Percentiles rank a stretch among this genome's conserved stretches.
Evolutionary conservation across 768 basidiomycete species (phyloP).

Genomic region (Brasilioporus rufonigricans): DNA sequence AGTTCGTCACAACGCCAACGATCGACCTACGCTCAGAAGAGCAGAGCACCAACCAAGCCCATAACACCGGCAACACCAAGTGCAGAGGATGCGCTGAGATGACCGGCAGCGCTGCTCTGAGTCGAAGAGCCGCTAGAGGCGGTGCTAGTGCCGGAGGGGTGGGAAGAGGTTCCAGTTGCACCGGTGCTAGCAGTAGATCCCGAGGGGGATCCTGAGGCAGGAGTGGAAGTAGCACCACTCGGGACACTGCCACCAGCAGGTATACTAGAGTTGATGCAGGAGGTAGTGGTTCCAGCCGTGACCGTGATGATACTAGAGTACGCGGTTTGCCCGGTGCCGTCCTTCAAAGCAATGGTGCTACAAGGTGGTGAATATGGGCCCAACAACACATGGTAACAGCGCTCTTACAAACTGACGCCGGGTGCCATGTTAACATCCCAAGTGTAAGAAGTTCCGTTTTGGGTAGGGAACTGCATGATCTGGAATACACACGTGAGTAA

Average conservation of each 20-base stretch:
- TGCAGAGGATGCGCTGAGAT: slow-evolving; percentile 27
- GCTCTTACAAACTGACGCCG: slow-evolving; percentile 45
- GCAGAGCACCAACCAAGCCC: slow-evolving; percentile 49
- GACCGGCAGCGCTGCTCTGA: slow-evolving; percentile 32
- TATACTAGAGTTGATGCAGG: too few relatives aligned
- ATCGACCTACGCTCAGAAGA: slow-evolving; percentile 35
- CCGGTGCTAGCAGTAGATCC: slow-evolving; percentile 3
- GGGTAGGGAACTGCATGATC: slow-evolving; percentile 53
- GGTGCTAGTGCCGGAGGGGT: slow-evolving; percentile 13
- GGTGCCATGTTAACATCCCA: slow-evolving; percentile 53
- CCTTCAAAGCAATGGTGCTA: slow-evolving; percentile 59
- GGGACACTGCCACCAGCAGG: too few relatives aligned
- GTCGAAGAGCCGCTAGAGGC: slow-evolving; percentile 26
- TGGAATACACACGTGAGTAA: slow-evolving; percentile 28
- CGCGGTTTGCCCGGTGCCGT: slow-evolving; percentile 49
- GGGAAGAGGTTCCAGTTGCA: background rate
- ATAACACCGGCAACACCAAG: slow-evolving; percentile 49
- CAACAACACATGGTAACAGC: background rate
- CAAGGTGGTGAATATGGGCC: background rate
- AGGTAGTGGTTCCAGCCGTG: slow-evolving; percentile 33
- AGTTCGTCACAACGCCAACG: slow-evolving; percentile 5
- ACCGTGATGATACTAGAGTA: slow-evolving; percentile 55
- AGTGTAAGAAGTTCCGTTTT: slow-evolving; percentile 42
- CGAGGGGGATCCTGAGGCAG: slow-evolving; percentile 1
- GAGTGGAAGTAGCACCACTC: background rate